phyloP scores from a whole-genome alignment of 2,329 filamentous ascomycete genomes.

The Colletotrichum gigasporum region DNA sequence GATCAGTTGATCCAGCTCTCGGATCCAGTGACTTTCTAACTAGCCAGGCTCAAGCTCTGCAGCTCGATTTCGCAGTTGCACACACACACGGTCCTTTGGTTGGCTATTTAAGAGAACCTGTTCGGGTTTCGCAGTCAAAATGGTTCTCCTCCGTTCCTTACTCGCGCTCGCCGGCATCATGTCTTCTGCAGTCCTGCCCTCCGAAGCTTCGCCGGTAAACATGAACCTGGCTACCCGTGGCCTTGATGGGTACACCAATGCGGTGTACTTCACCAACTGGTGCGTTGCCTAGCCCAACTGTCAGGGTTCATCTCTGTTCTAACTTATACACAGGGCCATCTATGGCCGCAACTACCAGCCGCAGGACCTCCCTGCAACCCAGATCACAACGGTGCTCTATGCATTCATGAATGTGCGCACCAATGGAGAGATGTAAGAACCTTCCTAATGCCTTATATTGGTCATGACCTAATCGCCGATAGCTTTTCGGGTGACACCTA shows the following conservation, averaged over 20 bases:
- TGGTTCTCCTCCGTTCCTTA: background rate
- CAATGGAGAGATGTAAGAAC: conserved; percentile 75
- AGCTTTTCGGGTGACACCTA: conserved; percentile 68
- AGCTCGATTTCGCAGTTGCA: background rate
- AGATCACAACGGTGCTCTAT: conserved; percentile 82
- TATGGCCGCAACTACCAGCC: conserved; percentile 80
- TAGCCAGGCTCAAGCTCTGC: too few relatives aligned
- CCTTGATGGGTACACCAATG: conserved; percentile 48
- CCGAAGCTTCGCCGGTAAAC: background rate
- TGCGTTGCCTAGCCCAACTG: conserved; percentile 34
- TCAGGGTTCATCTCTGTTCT: background rate
- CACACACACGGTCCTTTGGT: background rate
- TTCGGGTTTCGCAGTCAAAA: background rate
- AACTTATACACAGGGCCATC: conserved; percentile 62
- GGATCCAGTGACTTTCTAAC: conserved; percentile 15
- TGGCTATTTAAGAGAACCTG: conserved; percentile 3
- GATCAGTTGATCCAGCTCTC: conserved; percentile 24
- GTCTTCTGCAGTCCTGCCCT: background rate
- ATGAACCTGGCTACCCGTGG: background rate
- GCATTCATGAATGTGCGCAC: conserved; percentile 80
- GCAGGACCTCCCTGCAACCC: conserved; percentile 71
- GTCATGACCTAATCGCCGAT: background rate
- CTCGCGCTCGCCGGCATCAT: background rate
- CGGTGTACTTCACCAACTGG: conserved; percentile 62
- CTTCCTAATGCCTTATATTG: background rate